Base-by-base conservation (phyloP, 192 early-diverging fungal species). In the Backusella sp. region DNA sequence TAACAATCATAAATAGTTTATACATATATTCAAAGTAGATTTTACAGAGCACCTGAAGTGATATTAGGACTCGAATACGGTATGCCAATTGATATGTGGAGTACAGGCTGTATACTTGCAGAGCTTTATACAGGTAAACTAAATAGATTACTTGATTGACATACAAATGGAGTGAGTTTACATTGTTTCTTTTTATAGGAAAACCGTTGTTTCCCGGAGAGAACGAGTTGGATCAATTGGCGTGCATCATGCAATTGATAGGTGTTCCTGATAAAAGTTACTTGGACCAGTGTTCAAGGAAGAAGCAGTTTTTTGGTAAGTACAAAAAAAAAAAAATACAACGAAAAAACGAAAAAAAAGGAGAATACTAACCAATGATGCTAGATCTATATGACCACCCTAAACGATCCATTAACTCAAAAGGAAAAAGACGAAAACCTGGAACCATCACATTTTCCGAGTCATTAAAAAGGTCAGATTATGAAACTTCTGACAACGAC, bases 181-280 rank as follows among this genome's bases (percentile, higher is more conserved):
- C 46, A n/a, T 26, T 56, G 21, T 53, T 49, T 14, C 11, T 70
- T 21, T 12, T 53, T 32, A 53, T 44, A 79, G 77, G 77, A 15
- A 96, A 96, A 74, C 96, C 97, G 26, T 79, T 99, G 37, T 99
- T 99, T 76, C 97, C 97, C 6, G 97, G 97, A 28, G 97, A 99
- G 78, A 97, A 96, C 78, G 97, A 99, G 82, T 91, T 93, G 69
- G 96, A 99, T 77, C 97, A 99, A 79, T 83, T 99, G 42, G 86
- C 92, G 8, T 95, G 95, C 79, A 97, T 99, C 41, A 94, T 99
- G 91, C 96, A 99, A 83, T 85, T 97, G 28, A 86, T 91, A 67
- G 96, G 96, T 6, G 81, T 93, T 15, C 97, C 97, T 23, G 90
- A 91, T 4, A 76, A 84, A 37, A 87, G 87, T 49, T 81, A 97